A percentile compares a stretch with the other conserved stretches of the same genome.
phyloP scores from a whole-genome alignment of 345 rosid species.

The Gossypium thurberi region DNA sequence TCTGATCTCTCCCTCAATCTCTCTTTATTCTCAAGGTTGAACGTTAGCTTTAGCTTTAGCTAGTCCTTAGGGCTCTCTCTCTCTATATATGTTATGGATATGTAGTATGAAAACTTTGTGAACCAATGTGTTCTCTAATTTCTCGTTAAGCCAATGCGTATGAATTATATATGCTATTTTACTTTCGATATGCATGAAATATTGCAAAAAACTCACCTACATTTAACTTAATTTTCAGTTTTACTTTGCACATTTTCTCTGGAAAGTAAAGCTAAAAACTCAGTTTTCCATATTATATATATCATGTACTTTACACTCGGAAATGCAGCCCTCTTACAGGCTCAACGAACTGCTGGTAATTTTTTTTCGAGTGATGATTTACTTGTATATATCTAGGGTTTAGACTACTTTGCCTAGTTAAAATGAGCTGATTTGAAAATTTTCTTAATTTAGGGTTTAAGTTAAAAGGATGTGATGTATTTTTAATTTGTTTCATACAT shows the following conservation, averaged over 20 bases:
- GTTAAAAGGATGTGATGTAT: neutral
- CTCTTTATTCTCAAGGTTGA: slow-evolving; percentile 3
- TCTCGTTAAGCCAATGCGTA: neutral
- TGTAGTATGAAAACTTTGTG: neutral
- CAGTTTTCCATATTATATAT: neutral
- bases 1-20: neutral
- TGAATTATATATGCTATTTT: neutral
- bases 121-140: neutral
- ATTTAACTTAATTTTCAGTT: neutral
- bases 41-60: neutral
- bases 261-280: neutral
- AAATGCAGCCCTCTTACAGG: neutral
- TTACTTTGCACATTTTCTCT: neutral
- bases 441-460: neutral
- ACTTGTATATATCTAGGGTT: neutral
- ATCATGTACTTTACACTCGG: neutral
- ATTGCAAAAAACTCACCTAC: neutral
- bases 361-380: neutral
- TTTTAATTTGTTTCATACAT: neutral
- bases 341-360: neutral
- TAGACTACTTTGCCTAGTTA: neutral
- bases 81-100: neutral
- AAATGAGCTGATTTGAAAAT: neutral
- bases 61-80: neutral
- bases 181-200: neutral